Percentiles rank a stretch among this genome's conserved stretches.
Evolutionary conservation across 371 early-diverging fungal species (phyloP).

Genomic region (Rhizopus microsporus): DNA sequence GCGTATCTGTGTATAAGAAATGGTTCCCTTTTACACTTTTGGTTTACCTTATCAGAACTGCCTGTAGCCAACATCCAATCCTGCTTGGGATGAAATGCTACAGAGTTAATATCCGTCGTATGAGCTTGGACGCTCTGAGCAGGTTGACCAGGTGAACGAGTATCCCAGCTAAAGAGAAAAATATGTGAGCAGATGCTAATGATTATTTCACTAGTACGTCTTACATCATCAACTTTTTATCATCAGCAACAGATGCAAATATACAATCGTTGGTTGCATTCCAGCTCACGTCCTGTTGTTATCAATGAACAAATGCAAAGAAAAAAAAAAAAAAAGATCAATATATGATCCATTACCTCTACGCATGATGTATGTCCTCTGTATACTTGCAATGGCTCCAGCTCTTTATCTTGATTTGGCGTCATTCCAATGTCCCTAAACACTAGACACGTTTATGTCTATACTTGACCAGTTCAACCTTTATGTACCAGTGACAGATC

Average conservation of each 20-base stretch:
- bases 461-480: background rate
- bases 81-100: constrained; percentile 89
- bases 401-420: constrained; percentile 53
- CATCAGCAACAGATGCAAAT: constrained; percentile 97
- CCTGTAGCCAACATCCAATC: constrained; percentile 94
- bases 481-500: constrained; percentile 74
- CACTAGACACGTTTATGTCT: background rate
- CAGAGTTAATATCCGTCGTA: constrained; percentile 89
- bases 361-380: constrained; percentile 89
- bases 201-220: constrained; percentile 1
- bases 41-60: constrained; percentile 82
- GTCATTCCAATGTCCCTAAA: constrained; percentile 37
- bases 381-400: constrained; percentile 78
- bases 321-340: background rate
- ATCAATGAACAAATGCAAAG: constrained; percentile 7
- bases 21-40: background rate
- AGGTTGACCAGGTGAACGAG: constrained; percentile 61
- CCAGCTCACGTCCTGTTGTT: constrained; percentile 91
- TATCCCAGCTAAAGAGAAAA: constrained; percentile 66
- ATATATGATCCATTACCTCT: constrained; percentile 55
- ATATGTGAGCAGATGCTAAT: background rate
- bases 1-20: background rate
- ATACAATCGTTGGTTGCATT: constrained; percentile 73
- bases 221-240: constrained; percentile 87
- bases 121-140: constrained; percentile 82